Base-by-base conservation (phyloP, 257 asterid genomes). In the Linaria vulgaris region DNA sequence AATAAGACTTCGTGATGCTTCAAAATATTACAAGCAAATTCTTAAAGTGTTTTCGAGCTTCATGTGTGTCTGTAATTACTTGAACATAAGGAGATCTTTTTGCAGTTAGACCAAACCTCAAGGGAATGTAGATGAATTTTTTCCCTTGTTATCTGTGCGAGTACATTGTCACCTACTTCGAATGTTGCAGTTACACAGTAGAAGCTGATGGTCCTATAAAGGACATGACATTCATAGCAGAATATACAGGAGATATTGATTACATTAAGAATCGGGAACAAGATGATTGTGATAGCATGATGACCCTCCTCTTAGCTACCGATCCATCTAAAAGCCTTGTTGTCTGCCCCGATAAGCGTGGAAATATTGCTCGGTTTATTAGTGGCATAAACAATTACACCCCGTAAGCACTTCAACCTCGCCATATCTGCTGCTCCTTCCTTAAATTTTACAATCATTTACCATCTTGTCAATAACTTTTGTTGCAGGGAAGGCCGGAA, bases 221-320 rank as follows among this genome's bases (percentile, higher is more conserved):
- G 84, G 97, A 90, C 76, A 48, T 90, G 80, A 90, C 97, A 5
- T 71, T 90, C 44, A 50, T 90, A 12, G 80, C 92, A 16, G 97
- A 90, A 67, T 90, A 90, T 58, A 67, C 95, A 2, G 96, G 97
- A 38, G 97, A 90, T 25, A 92, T 90, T 74, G 97, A 90, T 66
- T 90, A 76, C 77, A 63, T 90, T 22, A 76, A 75, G 80, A 85
- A 82, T 59, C 81, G 96, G 50, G 92, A 87, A 64, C 75, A 72
- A 21, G 95, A 85, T 45, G 96, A 90, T 57, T 87, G 95, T 50
- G 97, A 90, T 64, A 82, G 97, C 83, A 60, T 90, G 83, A 90
- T 90, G 97, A 90, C 96, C 24, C 97, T 90, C 38, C 90, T 90
- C 67, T 79, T 82, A 37, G 85, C 97, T 22, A 51, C 74, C 0